These are phyloP conservation scores for Boletus tylopilopsis DNA, from an alignment of 768 basidiomycete species.

Conservation along the genomic window DNA sequence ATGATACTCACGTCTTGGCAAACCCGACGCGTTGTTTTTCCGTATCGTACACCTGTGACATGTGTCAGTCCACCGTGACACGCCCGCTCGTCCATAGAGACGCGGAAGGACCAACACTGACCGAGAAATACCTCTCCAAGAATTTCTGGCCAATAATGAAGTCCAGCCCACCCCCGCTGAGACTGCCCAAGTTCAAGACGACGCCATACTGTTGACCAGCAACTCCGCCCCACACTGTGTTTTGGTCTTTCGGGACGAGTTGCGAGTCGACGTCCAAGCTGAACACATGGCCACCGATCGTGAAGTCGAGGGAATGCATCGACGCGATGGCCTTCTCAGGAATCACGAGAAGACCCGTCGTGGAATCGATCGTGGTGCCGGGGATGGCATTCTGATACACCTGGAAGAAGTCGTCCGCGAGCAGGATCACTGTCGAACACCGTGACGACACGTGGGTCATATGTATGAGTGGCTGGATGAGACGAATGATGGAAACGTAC, in stretches of 20 bases:
- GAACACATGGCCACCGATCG: neutral
- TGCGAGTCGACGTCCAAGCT: neutral
- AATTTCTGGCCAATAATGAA: neutral
- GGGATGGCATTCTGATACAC: constrained; percentile 14
- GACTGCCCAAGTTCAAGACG: fast-evolving
- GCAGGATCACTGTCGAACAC: constrained; percentile 14
- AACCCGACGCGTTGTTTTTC: neutral
- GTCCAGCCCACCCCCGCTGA: neutral
- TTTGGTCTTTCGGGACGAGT: neutral
- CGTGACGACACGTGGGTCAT: neutral
- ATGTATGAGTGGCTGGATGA: neutral
- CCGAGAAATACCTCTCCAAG: neutral
- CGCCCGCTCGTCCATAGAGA: neutral
- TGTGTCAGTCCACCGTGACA: no score
- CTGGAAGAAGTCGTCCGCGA: constrained; percentile 18
- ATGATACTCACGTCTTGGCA: neutral
- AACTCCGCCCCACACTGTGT: neutral
- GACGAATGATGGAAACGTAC: constrained; percentile 3
- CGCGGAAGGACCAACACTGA: neutral
- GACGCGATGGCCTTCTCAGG: neutral
- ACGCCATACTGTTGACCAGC: neutral
- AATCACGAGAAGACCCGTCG: constrained; percentile 10
- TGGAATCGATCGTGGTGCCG: constrained; percentile 5
- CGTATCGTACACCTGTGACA: neutral
- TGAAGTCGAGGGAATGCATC: neutral